Conservation (phyloP, 495 filamentous ascomycete genomes). For the Penicillium bialowiezense region DNA sequence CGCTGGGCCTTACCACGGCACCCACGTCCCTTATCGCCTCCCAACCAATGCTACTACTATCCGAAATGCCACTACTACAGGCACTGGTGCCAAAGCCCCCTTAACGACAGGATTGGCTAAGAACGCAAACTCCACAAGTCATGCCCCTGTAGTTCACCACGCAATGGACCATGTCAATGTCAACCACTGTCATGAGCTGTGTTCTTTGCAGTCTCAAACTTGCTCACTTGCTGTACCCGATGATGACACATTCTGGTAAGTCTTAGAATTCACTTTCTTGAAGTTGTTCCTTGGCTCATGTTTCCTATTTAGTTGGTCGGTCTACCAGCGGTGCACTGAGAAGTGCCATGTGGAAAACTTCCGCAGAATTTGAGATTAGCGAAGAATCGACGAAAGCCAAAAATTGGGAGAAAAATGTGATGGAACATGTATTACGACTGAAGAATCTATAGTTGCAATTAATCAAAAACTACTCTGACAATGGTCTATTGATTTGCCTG, state of each 20-base stretch:
- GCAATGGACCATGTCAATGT: constrained; percentile 12
- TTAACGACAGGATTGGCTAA: constrained; percentile 11
- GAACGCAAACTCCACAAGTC: constrained; percentile 4
- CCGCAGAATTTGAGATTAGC: neutral
- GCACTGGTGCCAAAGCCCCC: constrained; percentile 6
- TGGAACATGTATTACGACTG: constrained; percentile 3
- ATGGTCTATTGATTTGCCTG: no score
- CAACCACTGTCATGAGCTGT: constrained; percentile 27
- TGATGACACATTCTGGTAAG: constrained; percentile 31
- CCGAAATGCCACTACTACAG: constrained; percentile 19
- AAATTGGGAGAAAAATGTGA: neutral
- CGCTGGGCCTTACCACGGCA: constrained; percentile 20
- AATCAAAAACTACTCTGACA: no score
- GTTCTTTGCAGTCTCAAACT: constrained; percentile 24
- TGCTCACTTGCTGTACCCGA: constrained; percentile 28
- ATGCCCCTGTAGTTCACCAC: constrained; percentile 1
- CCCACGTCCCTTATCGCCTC: constrained; percentile 11
- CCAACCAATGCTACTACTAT: constrained; percentile 16
- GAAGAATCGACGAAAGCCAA: neutral
- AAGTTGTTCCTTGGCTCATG: no score
- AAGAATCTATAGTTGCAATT: neutral
- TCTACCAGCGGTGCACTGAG: constrained; percentile 21
- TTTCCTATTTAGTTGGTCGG: constrained; percentile 13
- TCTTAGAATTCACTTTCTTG: no score
- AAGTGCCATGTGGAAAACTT: constrained; percentile 22